Conservation (phyloP, 1,284 basidiomycete species). For the Ustilago hordei region DNA sequence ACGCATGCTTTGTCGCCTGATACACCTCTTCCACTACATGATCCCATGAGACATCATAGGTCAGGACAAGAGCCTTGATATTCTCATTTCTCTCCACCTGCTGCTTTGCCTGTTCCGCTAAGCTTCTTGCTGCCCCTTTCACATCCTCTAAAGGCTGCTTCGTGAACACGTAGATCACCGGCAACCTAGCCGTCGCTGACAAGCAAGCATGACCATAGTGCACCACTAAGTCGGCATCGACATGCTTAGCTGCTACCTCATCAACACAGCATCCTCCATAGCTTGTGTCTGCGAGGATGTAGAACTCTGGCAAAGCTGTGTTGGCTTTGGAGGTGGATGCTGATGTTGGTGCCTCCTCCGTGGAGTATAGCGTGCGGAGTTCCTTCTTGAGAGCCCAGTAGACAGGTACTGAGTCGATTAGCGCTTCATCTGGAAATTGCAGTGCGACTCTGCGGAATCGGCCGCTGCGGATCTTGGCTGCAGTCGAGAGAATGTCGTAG, state of each 20-base stretch:
- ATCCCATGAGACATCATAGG: conserved; percentile 85
- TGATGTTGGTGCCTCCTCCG: conserved; percentile 7
- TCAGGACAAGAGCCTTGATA: conserved; percentile 73
- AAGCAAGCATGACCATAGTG: conserved; percentile 98
- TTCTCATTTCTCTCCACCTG: conserved; percentile 2
- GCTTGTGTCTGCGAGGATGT: conserved; percentile 94
- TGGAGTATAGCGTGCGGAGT: conserved; percentile 69
- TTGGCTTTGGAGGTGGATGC: conserved; percentile 5
- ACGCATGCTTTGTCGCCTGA: conserved; percentile 70
- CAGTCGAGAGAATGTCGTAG: conserved; percentile 60
- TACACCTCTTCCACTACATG: conserved; percentile 63
- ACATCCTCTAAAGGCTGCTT: conserved; percentile 74
- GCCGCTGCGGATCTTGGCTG: conserved; percentile 32
- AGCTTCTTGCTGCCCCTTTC: conserved; percentile 53
- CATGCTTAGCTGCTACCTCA: conserved; percentile 92
- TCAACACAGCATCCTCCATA: conserved; percentile 99
- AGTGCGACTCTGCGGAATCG: conserved; percentile 74
- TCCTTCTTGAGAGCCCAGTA: conserved; percentile 78
- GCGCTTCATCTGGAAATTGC: conserved; percentile 94
- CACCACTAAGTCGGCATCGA: conserved; percentile 89
- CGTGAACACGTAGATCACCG: conserved; percentile 87
- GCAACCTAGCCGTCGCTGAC: conserved; percentile 80
- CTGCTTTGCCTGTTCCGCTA: conserved; percentile 32
- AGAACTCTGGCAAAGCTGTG: conserved; percentile 72
- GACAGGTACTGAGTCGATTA: conserved; percentile 88